Percentiles rank a stretch among this genome's conserved stretches.
Evolutionary conservation across 164 flowering plant species (phyloP).

Genomic region (Macadamia tetraphylla): DNA sequence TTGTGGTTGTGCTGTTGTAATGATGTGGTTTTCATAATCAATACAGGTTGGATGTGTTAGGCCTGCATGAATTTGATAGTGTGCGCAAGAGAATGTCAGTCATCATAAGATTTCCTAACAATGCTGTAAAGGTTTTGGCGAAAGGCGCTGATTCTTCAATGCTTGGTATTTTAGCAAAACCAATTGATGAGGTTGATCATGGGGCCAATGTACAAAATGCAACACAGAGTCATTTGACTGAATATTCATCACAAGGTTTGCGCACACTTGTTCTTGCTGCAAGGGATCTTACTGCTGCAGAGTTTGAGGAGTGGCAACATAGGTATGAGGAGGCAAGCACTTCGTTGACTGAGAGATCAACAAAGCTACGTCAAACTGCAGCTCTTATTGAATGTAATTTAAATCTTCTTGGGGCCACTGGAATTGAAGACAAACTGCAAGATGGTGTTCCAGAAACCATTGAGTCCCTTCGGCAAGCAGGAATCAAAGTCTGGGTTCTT

Average conservation of each 20-base stretch:
- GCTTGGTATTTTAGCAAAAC: constrained; percentile 53
- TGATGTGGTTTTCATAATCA: background rate
- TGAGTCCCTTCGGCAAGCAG: constrained; percentile 89
- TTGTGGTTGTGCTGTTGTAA: background rate
- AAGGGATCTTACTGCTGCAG: constrained; percentile 57
- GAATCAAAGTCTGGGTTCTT: constrained; percentile 92
- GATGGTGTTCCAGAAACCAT: constrained; percentile 93
- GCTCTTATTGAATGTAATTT: constrained; percentile 63
- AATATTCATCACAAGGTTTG: constrained; percentile 72
- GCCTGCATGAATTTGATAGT: constrained; percentile 73
- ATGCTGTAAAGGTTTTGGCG: constrained; percentile 74
- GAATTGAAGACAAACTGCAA: constrained; percentile 84
- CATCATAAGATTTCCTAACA: constrained; percentile 71
- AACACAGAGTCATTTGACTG: constrained; percentile 60
- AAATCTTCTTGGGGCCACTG: constrained; percentile 80
- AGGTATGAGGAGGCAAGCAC: constrained; percentile 88
- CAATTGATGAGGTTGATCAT: constrained; percentile 18
- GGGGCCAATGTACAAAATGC: constrained; percentile 21
- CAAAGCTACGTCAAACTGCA: constrained; percentile 77
- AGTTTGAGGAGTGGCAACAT: constrained; percentile 74
- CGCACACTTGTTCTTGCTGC: constrained; percentile 89
- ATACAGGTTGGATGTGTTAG: constrained; percentile 35
- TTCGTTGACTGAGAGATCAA: constrained; percentile 64
- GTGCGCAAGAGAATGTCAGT: constrained; percentile 93
- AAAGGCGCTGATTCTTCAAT: constrained; percentile 89